These are phyloP conservation scores for Pseudocercospora macadamiae DNA, from an alignment of 2,329 filamentous ascomycete genomes.

Conservation along the genomic window DNA sequence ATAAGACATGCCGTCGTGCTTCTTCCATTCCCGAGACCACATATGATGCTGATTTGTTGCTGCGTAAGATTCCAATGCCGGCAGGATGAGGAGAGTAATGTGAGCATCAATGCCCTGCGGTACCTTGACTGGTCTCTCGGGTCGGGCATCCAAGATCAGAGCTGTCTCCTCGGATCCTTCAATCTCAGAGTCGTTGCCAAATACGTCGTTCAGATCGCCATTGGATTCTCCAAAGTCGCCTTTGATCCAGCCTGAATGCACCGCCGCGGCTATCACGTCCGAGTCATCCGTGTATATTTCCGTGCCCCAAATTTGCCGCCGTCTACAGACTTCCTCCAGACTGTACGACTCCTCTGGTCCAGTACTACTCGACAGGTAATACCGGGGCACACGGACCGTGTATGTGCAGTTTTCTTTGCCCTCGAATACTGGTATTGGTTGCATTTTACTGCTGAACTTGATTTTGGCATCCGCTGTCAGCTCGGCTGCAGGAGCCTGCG, in stretches of 20 bases:
- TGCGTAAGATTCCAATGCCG: conserved; percentile 74
- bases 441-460: conserved; percentile 64
- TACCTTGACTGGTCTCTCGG: conserved; percentile 64
- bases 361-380: conserved; percentile 60
- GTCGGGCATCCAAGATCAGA: conserved; percentile 26
- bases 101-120: conserved; percentile 77
- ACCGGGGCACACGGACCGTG: conserved; percentile 81
- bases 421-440: conserved; percentile 74
- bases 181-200: conserved; percentile 36
- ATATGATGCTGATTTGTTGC: conserved; percentile 78
- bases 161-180: conserved; percentile 40
- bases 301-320: conserved; percentile 85
- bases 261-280: conserved; percentile 87
- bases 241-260: conserved; percentile 89
- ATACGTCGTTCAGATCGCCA: conserved; percentile 36
- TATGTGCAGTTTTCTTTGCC: conserved; percentile 86
- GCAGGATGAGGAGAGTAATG: conserved; percentile 82
- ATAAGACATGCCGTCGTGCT: conserved; percentile 87
- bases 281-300: conserved; percentile 96
- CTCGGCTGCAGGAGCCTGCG: conserved; percentile 41
- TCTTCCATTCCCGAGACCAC: conserved; percentile 76
- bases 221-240: conserved; percentile 75
- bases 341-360: conserved; percentile 50
- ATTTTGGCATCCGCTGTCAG: conserved; percentile 55
- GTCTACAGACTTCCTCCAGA: conserved; percentile 80